Percentiles rank a stretch among this genome's conserved stretches.
Evolutionary conservation across 78 protist species (phyloP).

Genomic region (Emiliania huxleyi): DNA sequence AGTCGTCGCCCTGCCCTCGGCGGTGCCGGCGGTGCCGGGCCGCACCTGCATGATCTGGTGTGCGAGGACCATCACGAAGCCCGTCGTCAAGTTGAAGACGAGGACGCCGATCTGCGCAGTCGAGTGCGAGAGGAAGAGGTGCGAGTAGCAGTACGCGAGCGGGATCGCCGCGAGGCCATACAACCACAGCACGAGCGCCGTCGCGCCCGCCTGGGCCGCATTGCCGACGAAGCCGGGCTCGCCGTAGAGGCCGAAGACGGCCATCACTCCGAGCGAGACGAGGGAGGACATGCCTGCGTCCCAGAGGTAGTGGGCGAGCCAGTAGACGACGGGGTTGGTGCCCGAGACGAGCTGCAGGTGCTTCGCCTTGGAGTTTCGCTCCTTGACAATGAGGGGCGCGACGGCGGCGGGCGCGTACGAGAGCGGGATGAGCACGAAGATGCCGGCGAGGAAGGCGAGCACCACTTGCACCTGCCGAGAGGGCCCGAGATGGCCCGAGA

Average conservation of each 20-base stretch:
- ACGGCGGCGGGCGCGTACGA: conserved; percentile 25
- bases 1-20: too few relatives aligned
- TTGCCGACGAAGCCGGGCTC: not conserved
- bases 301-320: conserved; percentile 16
- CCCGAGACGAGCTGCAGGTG: conserved; percentile 37
- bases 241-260: not conserved
- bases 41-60: not conserved
- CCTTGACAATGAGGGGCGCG: conserved; percentile 3
- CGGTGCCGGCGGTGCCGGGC: not conserved
- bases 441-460: not conserved
- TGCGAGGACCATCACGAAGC: not conserved
- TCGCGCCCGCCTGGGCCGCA: too few relatives aligned
- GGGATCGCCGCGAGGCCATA: conserved; percentile 15
- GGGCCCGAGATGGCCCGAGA: too few relatives aligned
- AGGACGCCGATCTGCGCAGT: not conserved
- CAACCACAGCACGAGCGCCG: not conserved
- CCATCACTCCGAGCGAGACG: not conserved
- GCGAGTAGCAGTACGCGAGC: not conserved
- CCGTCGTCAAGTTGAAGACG: not conserved
- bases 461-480: not conserved
- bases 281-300: not conserved
- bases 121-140: not conserved
- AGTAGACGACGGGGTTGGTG: not conserved
- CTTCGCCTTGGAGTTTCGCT: not conserved
- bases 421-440: conserved; percentile 42